These are phyloP conservation scores for Solanum aculeatissimum DNA, from an alignment of 305 asterid genomes.

Conservation along the genomic window DNA sequence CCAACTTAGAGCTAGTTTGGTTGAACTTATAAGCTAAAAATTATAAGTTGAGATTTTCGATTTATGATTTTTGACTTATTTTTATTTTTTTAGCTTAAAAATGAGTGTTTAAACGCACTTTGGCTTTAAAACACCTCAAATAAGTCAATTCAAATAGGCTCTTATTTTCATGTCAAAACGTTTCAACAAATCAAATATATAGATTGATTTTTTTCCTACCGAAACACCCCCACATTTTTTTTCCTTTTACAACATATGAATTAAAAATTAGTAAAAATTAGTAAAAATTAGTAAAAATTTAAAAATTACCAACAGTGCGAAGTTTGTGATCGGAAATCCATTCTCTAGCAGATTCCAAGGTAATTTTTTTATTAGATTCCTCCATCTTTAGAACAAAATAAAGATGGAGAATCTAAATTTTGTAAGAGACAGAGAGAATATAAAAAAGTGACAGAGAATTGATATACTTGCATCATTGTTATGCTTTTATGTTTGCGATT, in stretches of 20 bases:
- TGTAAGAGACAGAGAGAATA: neutral
- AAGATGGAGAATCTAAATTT: neutral
- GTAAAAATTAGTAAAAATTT: neutral
- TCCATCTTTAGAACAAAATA: slow-evolving; percentile 12
- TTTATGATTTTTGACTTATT: too few relatives aligned
- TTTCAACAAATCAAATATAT: too few relatives aligned
- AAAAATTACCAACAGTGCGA: slow-evolving; percentile 41
- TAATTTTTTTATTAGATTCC: slow-evolving; percentile 16
- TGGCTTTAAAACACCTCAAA: too few relatives aligned
- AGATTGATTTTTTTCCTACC: too few relatives aligned
- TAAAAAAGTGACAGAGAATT: neutral
- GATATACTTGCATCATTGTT: neutral
- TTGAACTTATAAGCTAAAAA: too few relatives aligned
- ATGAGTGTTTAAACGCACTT: too few relatives aligned
- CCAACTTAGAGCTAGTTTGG: rapidly evolving
- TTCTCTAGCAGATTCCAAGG: slow-evolving; percentile 26
- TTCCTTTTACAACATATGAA: neutral
- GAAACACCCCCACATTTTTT: too few relatives aligned
- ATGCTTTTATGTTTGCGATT: neutral
- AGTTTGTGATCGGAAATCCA: slow-evolving; percentile 58
- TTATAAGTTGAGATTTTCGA: too few relatives aligned
- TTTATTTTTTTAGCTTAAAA: too few relatives aligned
- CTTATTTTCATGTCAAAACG: too few relatives aligned
- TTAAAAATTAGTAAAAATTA: neutral
- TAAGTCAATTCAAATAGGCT: too few relatives aligned